Evolutionary conservation across 2,329 filamentous ascomycete species (phyloP).

Genomic region (Scleromitrula shiraiana): DNA sequence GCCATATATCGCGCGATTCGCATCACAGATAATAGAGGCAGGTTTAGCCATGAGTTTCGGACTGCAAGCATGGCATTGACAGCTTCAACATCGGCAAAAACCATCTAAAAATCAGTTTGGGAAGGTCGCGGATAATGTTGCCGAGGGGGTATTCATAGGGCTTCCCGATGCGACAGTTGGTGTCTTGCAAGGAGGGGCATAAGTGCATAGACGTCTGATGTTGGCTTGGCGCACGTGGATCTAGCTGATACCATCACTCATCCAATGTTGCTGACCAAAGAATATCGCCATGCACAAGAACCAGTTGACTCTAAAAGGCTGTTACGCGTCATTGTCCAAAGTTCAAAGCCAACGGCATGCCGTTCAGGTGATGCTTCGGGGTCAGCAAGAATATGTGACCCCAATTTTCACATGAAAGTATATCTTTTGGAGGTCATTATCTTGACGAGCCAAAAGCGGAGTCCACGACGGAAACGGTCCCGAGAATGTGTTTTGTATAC

Average conservation of each 20-base stretch:
- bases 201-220: not conserved
- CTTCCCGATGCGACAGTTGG: not conserved
- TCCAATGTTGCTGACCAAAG: not conserved
- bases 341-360: too few relatives aligned
- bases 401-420: not conserved
- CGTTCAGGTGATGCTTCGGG: too few relatives aligned
- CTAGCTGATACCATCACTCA: not conserved
- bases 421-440: not conserved
- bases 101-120: not conserved
- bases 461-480: not conserved
- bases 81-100: not conserved
- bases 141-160: too few relatives aligned
- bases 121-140: not conserved
- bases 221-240: not conserved
- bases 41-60: not conserved
- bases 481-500: too few relatives aligned
- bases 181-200: not conserved
- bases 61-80: not conserved
- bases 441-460: not conserved
- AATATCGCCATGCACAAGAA: not conserved
- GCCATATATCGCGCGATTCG: too few relatives aligned
- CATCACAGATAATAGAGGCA: not conserved
- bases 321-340: not conserved
- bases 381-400: too few relatives aligned
- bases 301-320: not conserved